Percentiles rank a stretch among this genome's conserved stretches.
Evolutionary conservation across 257 asterid species (phyloP).

Genomic region (Scutellaria barbata): DNA sequence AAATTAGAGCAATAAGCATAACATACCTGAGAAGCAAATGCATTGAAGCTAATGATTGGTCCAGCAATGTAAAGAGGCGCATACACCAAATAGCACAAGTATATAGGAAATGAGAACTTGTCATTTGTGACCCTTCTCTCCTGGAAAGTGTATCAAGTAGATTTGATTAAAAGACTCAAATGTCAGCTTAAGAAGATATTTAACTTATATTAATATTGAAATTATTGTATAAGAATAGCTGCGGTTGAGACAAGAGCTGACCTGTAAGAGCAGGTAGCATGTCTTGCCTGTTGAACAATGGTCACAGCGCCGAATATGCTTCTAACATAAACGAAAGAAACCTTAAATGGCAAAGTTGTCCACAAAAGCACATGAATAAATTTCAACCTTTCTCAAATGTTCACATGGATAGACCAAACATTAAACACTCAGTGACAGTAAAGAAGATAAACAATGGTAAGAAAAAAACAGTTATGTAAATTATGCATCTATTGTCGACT

Average conservation of each 20-base stretch:
- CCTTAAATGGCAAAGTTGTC: slow-evolving; percentile 18
- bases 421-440: background rate
- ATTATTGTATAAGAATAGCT: slow-evolving; percentile 22
- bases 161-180: slow-evolving; percentile 26
- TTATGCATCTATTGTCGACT: too few relatives aligned
- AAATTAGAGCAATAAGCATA: slow-evolving; percentile 15
- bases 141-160: slow-evolving; percentile 50
- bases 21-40: slow-evolving; percentile 97
- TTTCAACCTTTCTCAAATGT: slow-evolving; percentile 7
- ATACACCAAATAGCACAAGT: slow-evolving; percentile 85
- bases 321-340: slow-evolving; percentile 52
- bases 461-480: background rate
- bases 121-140: slow-evolving; percentile 70
- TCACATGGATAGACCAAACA: slow-evolving; percentile 13
- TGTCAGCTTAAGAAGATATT: slow-evolving; percentile 9
- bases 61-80: slow-evolving; percentile 99
- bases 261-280: slow-evolving; percentile 92
- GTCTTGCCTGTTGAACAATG: slow-evolving; percentile 79
- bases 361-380: slow-evolving; percentile 2
- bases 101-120: slow-evolving; percentile 68
- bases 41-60: slow-evolving; percentile 95
- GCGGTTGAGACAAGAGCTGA: slow-evolving; percentile 40
- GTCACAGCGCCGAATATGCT: slow-evolving; percentile 77
- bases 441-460: slow-evolving; percentile 21
- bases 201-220: slow-evolving; percentile 12